phyloP scores from a whole-genome alignment of 2,329 filamentous ascomycete genomes.

The Hymenoscyphus infarciens region DNA sequence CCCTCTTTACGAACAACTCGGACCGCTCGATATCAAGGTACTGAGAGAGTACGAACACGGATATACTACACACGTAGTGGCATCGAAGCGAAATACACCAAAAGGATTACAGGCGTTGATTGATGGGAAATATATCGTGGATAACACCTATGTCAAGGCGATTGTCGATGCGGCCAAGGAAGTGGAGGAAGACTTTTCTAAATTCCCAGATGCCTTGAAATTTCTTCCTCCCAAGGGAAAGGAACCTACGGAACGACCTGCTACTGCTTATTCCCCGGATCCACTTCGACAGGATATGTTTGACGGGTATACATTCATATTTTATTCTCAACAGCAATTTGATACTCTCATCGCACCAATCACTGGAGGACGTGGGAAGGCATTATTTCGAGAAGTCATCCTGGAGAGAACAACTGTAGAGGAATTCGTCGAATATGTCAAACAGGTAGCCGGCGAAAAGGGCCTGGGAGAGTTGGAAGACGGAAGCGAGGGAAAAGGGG shows the following conservation, averaged over 20 bases:
- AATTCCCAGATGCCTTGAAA: constrained; percentile 72
- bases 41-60: constrained; percentile 65
- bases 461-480: constrained; percentile 61
- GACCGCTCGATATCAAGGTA: constrained; percentile 86
- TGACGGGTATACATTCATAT: constrained; percentile 83
- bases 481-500: constrained; percentile 62
- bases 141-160: constrained; percentile 66
- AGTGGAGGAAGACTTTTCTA: constrained; percentile 74
- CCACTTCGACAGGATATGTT: constrained; percentile 67
- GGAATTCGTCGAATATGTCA: constrained; percentile 76
- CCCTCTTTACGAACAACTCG: constrained; percentile 62
- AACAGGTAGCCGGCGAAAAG: constrained; percentile 70
- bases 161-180: constrained; percentile 53
- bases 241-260: constrained; percentile 66
- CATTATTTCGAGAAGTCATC: constrained; percentile 60
- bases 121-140: constrained; percentile 73
- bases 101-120: constrained; percentile 84
- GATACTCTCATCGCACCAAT: constrained; percentile 72
- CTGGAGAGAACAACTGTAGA: constrained; percentile 63
- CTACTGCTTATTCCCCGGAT: constrained; percentile 68
- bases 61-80: constrained; percentile 81
- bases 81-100: constrained; percentile 84
- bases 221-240: constrained; percentile 72
- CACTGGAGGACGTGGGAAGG: constrained; percentile 78
- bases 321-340: constrained; percentile 73